Percentiles rank a stretch among this genome's conserved stretches.
These are phyloP conservation scores for Phytopythium vexans DNA, from an alignment of 352 stramenopile genomes.

Conservation along the genomic window DNA sequence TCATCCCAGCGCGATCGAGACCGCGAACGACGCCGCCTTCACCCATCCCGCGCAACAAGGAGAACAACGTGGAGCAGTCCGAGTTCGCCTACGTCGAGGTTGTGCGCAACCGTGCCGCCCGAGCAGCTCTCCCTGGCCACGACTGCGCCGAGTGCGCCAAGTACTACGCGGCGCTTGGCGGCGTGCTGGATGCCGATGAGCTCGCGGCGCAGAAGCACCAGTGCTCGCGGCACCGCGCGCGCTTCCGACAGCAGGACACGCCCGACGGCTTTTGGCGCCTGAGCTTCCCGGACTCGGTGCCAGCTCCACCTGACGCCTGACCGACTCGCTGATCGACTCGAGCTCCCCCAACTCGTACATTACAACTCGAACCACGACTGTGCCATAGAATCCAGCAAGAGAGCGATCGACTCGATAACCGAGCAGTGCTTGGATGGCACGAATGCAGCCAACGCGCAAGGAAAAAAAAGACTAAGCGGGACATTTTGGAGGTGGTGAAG, in stretches of 20 bases:
- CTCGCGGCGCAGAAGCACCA: slow-evolving; percentile 35
- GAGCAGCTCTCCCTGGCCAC: slow-evolving; percentile 51
- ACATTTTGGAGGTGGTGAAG: neutral
- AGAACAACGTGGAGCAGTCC: slow-evolving; percentile 5
- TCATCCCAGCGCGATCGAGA: neutral
- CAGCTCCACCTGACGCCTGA: slow-evolving; percentile 1
- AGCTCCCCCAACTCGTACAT: neutral
- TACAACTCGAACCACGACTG: neutral
- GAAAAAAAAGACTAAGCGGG: too few species aligned
- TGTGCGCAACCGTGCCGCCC: slow-evolving; percentile 65
- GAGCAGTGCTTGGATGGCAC: neutral
- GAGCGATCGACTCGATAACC: too few species aligned
- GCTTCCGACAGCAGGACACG: slow-evolving; percentile 73
- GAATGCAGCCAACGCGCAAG: neutral
- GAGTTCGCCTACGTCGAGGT: slow-evolving; percentile 66
- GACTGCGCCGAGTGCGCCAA: slow-evolving; percentile 76
- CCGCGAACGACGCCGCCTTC: neutral
- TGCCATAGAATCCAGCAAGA: too few species aligned
- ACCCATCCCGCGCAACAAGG: neutral
- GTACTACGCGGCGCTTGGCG: slow-evolving; percentile 74
- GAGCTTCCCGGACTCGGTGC: slow-evolving; percentile 70
- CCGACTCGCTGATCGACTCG: too few species aligned
- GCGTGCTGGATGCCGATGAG: slow-evolving; percentile 29
- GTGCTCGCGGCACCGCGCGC: slow-evolving; percentile 75
- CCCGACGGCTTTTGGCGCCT: slow-evolving; percentile 84